A percentile compares a stretch with the other conserved stretches of the same genome.
These are phyloP conservation scores for Sequoiadendron giganteum DNA, from an alignment of 75 land plant genomes.

Conservation along the genomic window DNA sequence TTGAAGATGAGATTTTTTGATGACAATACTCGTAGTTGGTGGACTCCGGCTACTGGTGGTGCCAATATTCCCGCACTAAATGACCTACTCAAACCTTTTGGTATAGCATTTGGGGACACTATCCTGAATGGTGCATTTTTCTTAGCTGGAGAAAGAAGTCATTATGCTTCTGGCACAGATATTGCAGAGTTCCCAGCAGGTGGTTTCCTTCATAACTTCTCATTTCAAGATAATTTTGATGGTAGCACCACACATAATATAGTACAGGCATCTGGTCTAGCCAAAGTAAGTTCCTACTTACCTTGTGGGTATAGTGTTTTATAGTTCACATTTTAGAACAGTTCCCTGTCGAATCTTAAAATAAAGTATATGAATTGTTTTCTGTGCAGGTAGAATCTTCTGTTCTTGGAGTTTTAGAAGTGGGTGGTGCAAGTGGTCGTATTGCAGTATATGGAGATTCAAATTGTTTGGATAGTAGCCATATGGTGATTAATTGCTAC, in stretches of 20 bases:
- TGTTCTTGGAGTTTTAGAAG: conserved; percentile 78
- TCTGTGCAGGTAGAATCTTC: conserved; percentile 75
- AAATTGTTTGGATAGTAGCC: conserved; percentile 97
- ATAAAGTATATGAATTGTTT: background rate
- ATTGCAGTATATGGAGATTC: conserved; percentile 97
- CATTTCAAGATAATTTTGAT: conserved; percentile 74
- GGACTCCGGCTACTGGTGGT: conserved; percentile 99
- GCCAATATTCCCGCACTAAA: conserved; percentile 95
- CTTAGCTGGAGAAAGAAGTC: conserved; percentile 79
- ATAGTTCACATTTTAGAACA: background rate
- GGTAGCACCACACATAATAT: conserved; percentile 48
- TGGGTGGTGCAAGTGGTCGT: conserved; percentile 53
- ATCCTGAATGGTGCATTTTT: conserved; percentile 90
- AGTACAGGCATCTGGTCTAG: conserved; percentile 35
- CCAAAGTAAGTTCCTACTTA: conserved; percentile 36
- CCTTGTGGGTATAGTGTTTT: background rate
- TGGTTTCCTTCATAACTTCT: conserved; percentile 85
- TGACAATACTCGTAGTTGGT: conserved; percentile 99
- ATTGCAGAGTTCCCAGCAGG: conserved; percentile 82
- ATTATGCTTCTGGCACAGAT: conserved; percentile 97
- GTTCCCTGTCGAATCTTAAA: conserved; percentile 6
- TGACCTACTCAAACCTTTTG: conserved; percentile 91
- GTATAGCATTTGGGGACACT: conserved; percentile 95
- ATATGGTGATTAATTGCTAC: conserved; percentile 96
- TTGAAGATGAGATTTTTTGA: conserved; percentile 98